phyloP scores from a whole-genome alignment of 495 filamentous ascomycete species.

The Pyrenula aspistea region DNA sequence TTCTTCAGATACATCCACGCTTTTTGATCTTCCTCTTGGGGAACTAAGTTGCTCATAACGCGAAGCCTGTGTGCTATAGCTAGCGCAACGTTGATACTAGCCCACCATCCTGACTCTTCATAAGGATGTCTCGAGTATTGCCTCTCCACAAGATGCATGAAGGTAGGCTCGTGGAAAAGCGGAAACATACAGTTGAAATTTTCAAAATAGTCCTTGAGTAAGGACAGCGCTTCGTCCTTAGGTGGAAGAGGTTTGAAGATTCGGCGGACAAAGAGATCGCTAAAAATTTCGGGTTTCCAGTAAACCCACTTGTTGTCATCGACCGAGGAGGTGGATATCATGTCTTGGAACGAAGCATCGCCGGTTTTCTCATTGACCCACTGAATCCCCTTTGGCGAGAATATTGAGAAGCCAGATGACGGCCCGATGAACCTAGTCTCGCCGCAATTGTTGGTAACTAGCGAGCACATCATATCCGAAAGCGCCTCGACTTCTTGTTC shows the following conservation, averaged over 20 bases:
- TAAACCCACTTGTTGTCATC: constrained; percentile 90
- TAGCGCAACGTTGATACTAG: constrained; percentile 84
- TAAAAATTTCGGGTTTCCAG: constrained; percentile 93
- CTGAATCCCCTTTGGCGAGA: constrained; percentile 93
- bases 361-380: constrained; percentile 99
- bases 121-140: constrained; percentile 92
- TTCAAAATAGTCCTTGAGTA: constrained; percentile 88
- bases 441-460: constrained; percentile 94
- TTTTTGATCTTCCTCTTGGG: constrained; percentile 82
- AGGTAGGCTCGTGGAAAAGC: constrained; percentile 92
- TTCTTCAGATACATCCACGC: constrained; percentile 96
- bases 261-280: constrained; percentile 80
- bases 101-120: constrained; percentile 96
- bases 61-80: constrained; percentile 85
- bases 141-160: constrained; percentile 88
- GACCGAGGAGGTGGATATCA: constrained; percentile 74
- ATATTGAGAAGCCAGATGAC: constrained; percentile 96
- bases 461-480: constrained; percentile 97
- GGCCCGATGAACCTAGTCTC: constrained; percentile 96
- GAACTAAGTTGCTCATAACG: constrained; percentile 89
- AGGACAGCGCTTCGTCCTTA: constrained; percentile 66
- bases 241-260: constrained; percentile 72
- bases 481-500: constrained; percentile 76
- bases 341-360: constrained; percentile 85
- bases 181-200: constrained; percentile 99